Conservation (phyloP, 2,329 filamentous ascomycete species). For the Neurospora sp. region DNA sequence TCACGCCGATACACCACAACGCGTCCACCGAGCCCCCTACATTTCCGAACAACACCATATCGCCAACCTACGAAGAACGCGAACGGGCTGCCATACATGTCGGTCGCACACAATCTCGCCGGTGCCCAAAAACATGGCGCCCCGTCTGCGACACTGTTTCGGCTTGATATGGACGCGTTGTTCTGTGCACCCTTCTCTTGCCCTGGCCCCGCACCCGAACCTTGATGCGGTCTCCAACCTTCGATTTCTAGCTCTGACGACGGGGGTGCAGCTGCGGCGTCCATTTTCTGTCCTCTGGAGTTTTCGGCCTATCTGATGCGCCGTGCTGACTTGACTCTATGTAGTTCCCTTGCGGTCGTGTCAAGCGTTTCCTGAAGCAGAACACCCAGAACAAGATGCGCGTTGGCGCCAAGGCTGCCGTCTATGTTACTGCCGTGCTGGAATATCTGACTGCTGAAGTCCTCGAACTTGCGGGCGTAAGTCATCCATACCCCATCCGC, state of each 20-base stretch:
- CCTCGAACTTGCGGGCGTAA: slow-evolving; percentile 84
- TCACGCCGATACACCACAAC: slow-evolving; percentile 1
- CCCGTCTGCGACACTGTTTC: not conserved
- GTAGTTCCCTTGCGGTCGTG: slow-evolving; percentile 97
- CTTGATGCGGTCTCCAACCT: not conserved
- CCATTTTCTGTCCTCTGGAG: not conserved
- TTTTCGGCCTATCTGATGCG: not conserved
- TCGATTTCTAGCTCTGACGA: not conserved
- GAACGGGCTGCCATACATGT: not conserved
- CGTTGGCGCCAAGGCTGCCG: slow-evolving; percentile 95
- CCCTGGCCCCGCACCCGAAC: not conserved
- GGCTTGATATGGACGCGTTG: not conserved
- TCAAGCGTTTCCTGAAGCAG: slow-evolving; percentile 99
- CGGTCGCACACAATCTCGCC: not conserved
- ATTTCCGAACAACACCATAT: slow-evolving; percentile 5
- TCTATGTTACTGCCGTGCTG: slow-evolving; percentile 95
- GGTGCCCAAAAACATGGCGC: not conserved
- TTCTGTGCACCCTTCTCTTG: not conserved
- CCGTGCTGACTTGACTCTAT: not conserved
- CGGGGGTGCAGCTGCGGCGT: not conserved
- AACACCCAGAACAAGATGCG: slow-evolving; percentile 99
- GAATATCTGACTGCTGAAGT: slow-evolving; percentile 98
- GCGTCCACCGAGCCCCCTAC: slow-evolving; percentile 9
- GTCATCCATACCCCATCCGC: slow-evolving; percentile 25
- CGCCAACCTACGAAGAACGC: not conserved